Percentiles rank a stretch among this genome's conserved stretches.
Evolutionary conservation across 345 rosid species (phyloP).

Genomic region (Euphorbia pulcherrima): DNA sequence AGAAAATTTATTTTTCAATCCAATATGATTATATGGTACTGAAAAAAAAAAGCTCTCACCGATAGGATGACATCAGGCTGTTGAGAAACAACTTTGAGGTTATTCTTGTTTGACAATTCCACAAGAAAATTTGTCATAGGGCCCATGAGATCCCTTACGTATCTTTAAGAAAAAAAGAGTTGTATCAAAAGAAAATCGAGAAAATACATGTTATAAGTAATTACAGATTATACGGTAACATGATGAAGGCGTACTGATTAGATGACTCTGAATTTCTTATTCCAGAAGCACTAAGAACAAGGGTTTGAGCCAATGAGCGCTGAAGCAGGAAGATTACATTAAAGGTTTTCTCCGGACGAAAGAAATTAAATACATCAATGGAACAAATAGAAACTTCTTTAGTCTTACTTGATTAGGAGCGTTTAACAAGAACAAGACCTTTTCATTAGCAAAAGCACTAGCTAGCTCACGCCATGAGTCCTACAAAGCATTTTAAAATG

Average conservation of each 20-base stretch:
- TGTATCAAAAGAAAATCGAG: constrained; percentile 22
- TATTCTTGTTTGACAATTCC: constrained; percentile 66
- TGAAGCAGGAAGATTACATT: constrained; percentile 34
- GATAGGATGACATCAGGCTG: constrained; percentile 79
- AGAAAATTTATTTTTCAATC: constrained; percentile 8
- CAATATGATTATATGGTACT: constrained; percentile 12
- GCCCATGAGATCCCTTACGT: constrained; percentile 72
- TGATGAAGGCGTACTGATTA: constrained; percentile 67
- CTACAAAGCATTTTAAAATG: constrained; percentile 40
- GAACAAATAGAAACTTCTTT: constrained; percentile 12
- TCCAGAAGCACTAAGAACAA: constrained; percentile 91
- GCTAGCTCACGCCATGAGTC: constrained; percentile 88
- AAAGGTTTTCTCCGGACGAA: background rate
- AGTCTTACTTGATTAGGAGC: constrained; percentile 74
- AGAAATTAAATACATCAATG: background rate
- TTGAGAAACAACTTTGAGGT: constrained; percentile 72
- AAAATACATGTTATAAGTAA: constrained; percentile 3
- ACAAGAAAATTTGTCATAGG: constrained; percentile 64
- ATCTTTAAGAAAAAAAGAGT: constrained; percentile 44
- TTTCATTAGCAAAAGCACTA: constrained; percentile 81
- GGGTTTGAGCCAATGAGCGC: constrained; percentile 91
- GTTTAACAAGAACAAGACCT: constrained; percentile 63
- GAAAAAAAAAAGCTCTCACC: constrained; percentile 40
- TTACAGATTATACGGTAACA: constrained; percentile 15
- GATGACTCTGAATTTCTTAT: constrained; percentile 64